Base-by-base conservation (phyloP, 495 filamentous ascomycete genomes). In the Penicillium manginii region DNA sequence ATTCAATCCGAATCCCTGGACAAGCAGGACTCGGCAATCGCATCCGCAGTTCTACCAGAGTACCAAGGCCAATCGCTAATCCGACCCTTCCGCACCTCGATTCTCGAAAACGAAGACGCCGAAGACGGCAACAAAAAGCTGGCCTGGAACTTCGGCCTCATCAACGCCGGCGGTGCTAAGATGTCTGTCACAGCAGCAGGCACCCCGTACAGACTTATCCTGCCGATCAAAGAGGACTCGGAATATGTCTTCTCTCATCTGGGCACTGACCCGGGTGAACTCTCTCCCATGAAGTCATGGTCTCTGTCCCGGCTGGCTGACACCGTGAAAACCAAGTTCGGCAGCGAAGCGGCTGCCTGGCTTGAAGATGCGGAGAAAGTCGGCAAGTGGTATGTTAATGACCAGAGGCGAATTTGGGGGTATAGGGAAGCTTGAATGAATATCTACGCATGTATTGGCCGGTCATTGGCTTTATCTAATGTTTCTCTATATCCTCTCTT, bases 101-200 rank as follows among this genome's bases (percentile, higher is more conserved):
- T 68, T 19, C 55, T 55, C 10, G 50, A 60, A 23, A 33, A 32
- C 23, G 58, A 59, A 10, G 45, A 62, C n/a, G 37, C 54, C 0
- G 50, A 57, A n/a, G 19, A 50, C 19, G 40, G 53, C n/a, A 46
- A 37, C 14, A 61, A 42, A 8, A 62, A 56, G 2, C 47, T 43
- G 15, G 57, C 35, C 26, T 70, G 67, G 77, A 78, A 80, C 52
- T 72, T 81, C 42, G 77, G 73, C 19, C 60, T 79, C 18, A 72
- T 81, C 50, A 80, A 81, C 29, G 75, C 76, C 0, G 78, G 78
- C 32, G 77, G 76, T 18, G 65, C 72, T 0, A 66, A 75, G 55
- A 50, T 81, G 15, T 69, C 70, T 10, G 57, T 76, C 14, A 73
- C 69, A 1, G 64, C 74, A 10, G 70, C 78, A 7, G 65, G 58